phyloP scores from a whole-genome alignment of 1,284 basidiomycete species.

The Puccinia novopanici region DNA sequence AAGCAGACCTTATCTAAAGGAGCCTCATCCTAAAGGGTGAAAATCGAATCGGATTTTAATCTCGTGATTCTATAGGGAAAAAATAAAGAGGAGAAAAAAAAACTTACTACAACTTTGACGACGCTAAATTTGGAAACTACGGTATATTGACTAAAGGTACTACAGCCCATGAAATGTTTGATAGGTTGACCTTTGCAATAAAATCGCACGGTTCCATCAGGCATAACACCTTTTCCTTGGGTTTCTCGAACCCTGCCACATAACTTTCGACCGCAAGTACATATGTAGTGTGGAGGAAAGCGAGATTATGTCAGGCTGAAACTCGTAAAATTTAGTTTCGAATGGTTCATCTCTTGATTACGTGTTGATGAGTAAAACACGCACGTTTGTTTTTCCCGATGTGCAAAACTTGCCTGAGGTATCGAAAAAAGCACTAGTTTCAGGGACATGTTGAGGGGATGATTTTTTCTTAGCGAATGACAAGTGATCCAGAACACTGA shows the following conservation, averaged over 20 bases:
- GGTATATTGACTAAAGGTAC: constrained; percentile 98
- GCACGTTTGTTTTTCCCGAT: constrained; percentile 95
- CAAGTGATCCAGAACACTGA: constrained; percentile 62
- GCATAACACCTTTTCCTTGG: constrained; percentile 95
- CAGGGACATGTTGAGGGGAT: constrained; percentile 56
- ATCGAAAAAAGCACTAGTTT: background rate
- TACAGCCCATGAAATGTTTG: constrained; percentile 96
- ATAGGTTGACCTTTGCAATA: constrained; percentile 82
- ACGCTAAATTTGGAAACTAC: constrained; percentile 97
- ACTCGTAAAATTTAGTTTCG: background rate
- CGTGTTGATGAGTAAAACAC: background rate
- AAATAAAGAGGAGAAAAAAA: too few relatives aligned
- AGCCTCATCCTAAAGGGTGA: constrained; percentile 65
- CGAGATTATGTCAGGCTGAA: too few relatives aligned
- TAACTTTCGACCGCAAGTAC: constrained; percentile 27
- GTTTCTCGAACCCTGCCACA: constrained; percentile 74
- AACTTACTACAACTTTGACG: constrained; percentile 62
- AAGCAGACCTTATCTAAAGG: constrained; percentile 93
- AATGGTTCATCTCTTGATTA: background rate
- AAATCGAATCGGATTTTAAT: background rate
- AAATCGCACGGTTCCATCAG: constrained; percentile 88
- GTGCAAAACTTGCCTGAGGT: constrained; percentile 74
- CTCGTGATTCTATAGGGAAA: background rate
- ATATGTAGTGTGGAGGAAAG: background rate
- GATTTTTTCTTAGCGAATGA: constrained; percentile 48